A percentile compares a stretch with the other conserved stretches of the same genome.
phyloP scores from a whole-genome alignment of 495 filamentous ascomycete genomes.

The Penicillium silybi region DNA sequence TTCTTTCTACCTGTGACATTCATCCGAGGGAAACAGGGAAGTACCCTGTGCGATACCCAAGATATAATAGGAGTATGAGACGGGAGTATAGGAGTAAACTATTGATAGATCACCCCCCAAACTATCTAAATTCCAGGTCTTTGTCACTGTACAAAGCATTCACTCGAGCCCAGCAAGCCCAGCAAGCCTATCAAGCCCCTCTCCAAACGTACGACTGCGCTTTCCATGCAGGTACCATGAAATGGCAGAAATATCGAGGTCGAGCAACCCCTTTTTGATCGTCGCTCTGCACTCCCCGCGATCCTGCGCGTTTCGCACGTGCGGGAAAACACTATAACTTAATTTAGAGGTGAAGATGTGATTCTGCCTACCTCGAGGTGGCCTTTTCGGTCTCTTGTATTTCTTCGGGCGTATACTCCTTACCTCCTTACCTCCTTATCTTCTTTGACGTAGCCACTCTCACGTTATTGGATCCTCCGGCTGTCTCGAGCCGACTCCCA shows the following conservation, averaged over 20 bases:
- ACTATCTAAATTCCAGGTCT: neutral
- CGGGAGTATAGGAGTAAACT: neutral
- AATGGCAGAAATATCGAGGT: conserved; percentile 4
- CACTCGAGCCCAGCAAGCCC: neutral
- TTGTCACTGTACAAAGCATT: neutral
- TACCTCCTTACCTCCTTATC: neutral
- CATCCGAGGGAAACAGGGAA: neutral
- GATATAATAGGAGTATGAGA: neutral
- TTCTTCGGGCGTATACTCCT: neutral
- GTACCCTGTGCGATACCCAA: neutral
- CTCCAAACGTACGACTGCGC: neutral
- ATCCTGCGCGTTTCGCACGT: conserved; percentile 23
- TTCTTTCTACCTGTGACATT: conserved; percentile 3
- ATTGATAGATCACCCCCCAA: neutral
- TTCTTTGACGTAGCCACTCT: neutral
- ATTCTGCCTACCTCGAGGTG: neutral
- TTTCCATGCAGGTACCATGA: conserved; percentile 25
- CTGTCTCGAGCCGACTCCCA: neutral
- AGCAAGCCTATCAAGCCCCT: neutral
- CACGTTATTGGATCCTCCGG: neutral
- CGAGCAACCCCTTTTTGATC: conserved; percentile 18
- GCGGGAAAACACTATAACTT: conserved; percentile 15
- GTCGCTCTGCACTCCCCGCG: conserved; percentile 24
- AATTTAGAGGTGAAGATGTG: conserved; percentile 6
- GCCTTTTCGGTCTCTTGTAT: neutral